These are phyloP conservation scores for Xylariaceae sp. DNA, from an alignment of 2,329 filamentous ascomycete species.

Conservation along the genomic window DNA sequence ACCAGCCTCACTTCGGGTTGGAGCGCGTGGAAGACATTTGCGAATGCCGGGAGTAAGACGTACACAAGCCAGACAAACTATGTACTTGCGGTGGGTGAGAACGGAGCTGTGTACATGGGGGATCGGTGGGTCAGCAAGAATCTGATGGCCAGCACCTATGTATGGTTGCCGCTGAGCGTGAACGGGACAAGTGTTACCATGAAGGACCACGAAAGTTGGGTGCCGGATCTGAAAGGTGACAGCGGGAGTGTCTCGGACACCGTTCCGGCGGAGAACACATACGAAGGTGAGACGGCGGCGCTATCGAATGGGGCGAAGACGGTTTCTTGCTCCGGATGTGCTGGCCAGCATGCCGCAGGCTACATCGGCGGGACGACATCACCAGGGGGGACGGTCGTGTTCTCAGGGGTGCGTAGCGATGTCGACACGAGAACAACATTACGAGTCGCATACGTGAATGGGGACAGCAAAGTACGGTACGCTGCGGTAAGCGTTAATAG, in stretches of 20 bases:
- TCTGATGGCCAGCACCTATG: slow-evolving; percentile 56
- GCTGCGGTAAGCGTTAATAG: slow-evolving; percentile 55
- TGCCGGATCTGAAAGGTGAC: slow-evolving; percentile 39
- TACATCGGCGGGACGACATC: slow-evolving; percentile 44
- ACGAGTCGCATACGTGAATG: slow-evolving; percentile 52
- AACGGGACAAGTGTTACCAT: slow-evolving; percentile 47
- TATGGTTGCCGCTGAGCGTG: slow-evolving; percentile 59
- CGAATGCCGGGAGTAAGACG: slow-evolving; percentile 50
- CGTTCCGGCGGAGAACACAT: slow-evolving; percentile 39
- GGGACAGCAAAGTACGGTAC: slow-evolving; percentile 47
- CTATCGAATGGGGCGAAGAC: slow-evolving; percentile 41
- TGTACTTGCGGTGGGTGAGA: slow-evolving; percentile 42
- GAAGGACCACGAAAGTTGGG: slow-evolving; percentile 52
- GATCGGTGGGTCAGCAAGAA: slow-evolving; percentile 62
- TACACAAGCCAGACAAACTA: slow-evolving; percentile 59
- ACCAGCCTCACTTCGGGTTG: slow-evolving; percentile 55
- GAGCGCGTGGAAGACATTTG: slow-evolving; percentile 57
- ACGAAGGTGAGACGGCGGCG: slow-evolving; percentile 47
- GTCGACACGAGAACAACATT: slow-evolving; percentile 45
- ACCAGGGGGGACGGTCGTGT: slow-evolving; percentile 38
- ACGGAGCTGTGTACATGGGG: slow-evolving; percentile 56
- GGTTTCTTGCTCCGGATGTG: slow-evolving; percentile 48
- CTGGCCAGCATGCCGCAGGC: slow-evolving; percentile 43
- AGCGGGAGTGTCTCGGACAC: slow-evolving; percentile 25
- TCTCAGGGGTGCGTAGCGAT: slow-evolving; percentile 40